Conservation (phyloP, 441 rosid genomes). For the Breynia disticha region DNA sequence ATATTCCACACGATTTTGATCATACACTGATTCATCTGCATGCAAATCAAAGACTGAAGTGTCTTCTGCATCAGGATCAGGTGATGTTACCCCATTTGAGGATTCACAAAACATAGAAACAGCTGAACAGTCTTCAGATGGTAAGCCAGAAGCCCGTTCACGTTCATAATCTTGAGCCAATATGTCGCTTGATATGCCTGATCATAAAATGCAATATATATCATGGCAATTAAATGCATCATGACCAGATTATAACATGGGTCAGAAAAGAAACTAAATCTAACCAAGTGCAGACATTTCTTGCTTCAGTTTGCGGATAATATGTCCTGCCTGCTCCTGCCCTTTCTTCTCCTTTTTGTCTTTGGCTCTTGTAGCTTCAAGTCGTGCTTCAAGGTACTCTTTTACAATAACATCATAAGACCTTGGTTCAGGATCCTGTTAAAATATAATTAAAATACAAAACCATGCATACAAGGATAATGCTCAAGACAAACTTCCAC, state of each 20-base stretch:
- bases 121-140: conserved; percentile 20
- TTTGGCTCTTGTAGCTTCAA: conserved; percentile 75
- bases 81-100: conserved; percentile 15
- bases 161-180: conserved; percentile 53
- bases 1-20: conserved; percentile 22
- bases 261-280: conserved; percentile 15
- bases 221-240: conserved; percentile 17
- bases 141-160: conserved; percentile 19
- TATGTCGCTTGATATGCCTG: conserved; percentile 67
- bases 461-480: not conserved
- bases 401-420: conserved; percentile 54
- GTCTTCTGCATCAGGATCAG: conserved; percentile 17
- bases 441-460: conserved; percentile 10
- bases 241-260: conserved; percentile 12
- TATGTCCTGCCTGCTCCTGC: conserved; percentile 59
- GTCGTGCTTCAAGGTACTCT: conserved; percentile 60
- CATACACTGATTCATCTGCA: conserved; percentile 21
- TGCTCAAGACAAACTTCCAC: too few relatives aligned
- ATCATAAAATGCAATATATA: conserved; percentile 24
- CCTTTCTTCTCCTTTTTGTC: conserved; percentile 55
- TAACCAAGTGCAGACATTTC: conserved; percentile 78
- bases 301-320: conserved; percentile 75
- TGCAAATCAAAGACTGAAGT: conserved; percentile 13
- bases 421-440: conserved; percentile 51
- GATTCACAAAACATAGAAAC: conserved; percentile 20